Evolutionary conservation across 208 protist species (phyloP).

Genomic region (Leishmania mexicana): DNA sequence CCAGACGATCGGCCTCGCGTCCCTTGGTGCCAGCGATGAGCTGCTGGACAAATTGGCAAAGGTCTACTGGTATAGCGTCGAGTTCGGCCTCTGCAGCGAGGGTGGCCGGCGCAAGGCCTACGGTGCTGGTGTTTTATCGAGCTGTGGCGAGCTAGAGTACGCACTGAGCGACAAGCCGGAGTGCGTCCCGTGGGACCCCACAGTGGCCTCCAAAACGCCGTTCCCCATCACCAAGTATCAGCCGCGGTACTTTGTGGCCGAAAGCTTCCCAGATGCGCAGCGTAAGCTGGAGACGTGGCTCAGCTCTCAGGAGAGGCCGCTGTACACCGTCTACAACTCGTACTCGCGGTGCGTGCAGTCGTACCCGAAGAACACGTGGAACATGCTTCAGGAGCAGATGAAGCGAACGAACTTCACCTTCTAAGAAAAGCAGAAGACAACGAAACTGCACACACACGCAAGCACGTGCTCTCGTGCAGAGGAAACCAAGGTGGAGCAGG

Average conservation of each 20-base stretch:
- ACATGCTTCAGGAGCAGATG: conserved; percentile 60
- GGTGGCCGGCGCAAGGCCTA: conserved; percentile 88
- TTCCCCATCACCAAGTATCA: conserved; percentile 96
- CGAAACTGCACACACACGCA: neutral
- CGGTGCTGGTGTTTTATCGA: conserved; percentile 95
- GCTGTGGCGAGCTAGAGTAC: conserved; percentile 93
- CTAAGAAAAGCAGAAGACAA: neutral
- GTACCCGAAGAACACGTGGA: conserved; percentile 72
- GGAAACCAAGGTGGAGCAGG: neutral
- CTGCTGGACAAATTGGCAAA: conserved; percentile 93
- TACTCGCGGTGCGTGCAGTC: conserved; percentile 88
- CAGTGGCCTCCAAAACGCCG: conserved; percentile 44
- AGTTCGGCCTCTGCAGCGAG: conserved; percentile 96
- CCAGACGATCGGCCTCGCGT: conserved; percentile 98
- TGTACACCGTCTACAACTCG: conserved; percentile 92
- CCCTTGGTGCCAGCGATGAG: conserved; percentile 94
- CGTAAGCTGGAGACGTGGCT: conserved; percentile 86
- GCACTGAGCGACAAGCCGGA: conserved; percentile 47
- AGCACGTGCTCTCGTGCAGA: neutral
- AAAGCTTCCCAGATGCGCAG: conserved; percentile 92
- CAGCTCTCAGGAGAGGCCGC: conserved; percentile 67
- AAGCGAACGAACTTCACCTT: conserved; percentile 43
- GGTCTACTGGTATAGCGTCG: conserved; percentile 96
- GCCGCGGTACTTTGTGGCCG: conserved; percentile 94
- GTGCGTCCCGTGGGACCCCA: conserved; percentile 68